Evolutionary conservation across 352 stramenopile genomes (phyloP), one percentile per base, ranked within the genome.

Genomic region (Globisporangium irregulare): DNA sequence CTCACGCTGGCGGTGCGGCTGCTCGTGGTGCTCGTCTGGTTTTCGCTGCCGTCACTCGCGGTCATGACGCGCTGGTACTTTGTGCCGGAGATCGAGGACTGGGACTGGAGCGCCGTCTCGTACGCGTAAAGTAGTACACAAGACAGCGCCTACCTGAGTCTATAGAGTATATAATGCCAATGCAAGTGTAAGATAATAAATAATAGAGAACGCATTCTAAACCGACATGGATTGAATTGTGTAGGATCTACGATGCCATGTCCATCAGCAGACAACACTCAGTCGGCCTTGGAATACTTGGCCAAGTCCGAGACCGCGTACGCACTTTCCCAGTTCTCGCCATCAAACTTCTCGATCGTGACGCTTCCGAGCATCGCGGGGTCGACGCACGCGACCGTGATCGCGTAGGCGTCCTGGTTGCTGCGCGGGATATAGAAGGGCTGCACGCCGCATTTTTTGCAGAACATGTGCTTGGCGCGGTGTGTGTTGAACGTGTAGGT

Each of bases 401-500:
- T 75, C 4, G 84, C 89, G 64, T 84, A 78, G 25, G 80, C 84
- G 63, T 96, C 89, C 38, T 84, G 85, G 60, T 95, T 95, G 71
- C 80, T 92, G 64, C 87, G 84, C 34, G 89, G 87, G 38, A 87
- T 74, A 73, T 95, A 96, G 72, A 94, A 95, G 4, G 82, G 67
- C 67, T 90, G 77, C 43, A 96, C 86, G 25, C 87, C 89, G 64
- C 89, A 96, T 18, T 64, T 46, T 54, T 83, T 80, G 84, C 89
- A 95, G 75, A 95, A 94, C 62, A 88, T 22, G 74, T 96, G 89
- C 73, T 91, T 76, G 46, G 89, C 87, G 57, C 72, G 70, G 72
- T 86, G 80, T 57, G 84, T 94, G 73, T 92, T 89, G 78, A 96
- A 95, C 56, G 81, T 90, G 76, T 96, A 95, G 55, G 74, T 77